Conservation (phyloP, 345 rosid genomes). For the Citrus inodora region DNA sequence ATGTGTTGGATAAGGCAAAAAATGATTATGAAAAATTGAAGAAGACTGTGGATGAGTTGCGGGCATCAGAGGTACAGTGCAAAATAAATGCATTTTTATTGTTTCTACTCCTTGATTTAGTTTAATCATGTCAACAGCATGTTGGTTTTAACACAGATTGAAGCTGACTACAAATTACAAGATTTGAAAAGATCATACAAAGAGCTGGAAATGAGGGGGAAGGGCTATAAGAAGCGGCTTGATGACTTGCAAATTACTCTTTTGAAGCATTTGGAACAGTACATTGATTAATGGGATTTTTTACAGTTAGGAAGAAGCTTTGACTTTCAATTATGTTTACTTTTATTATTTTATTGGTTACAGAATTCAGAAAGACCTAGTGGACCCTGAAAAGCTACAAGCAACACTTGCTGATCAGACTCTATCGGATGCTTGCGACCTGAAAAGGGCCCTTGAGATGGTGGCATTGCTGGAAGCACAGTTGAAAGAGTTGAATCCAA, state of each 20-base stretch:
- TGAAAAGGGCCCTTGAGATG: slow-evolving; percentile 77
- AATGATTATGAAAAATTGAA: slow-evolving; percentile 63
- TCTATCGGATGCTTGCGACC: slow-evolving; percentile 54
- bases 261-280: slow-evolving; percentile 83
- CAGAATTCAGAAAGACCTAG: slow-evolving; percentile 91
- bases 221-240: slow-evolving; percentile 74
- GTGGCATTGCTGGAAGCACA: slow-evolving; percentile 79
- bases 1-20: slow-evolving; percentile 61
- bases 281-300: slow-evolving; percentile 28
- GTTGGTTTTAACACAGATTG: slow-evolving; percentile 55
- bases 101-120: slow-evolving; percentile 14
- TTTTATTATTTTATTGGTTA: slow-evolving; percentile 23
- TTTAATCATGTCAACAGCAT: slow-evolving; percentile 8
- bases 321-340: slow-evolving; percentile 18
- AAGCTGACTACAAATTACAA: slow-evolving; percentile 72
- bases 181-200: slow-evolving; percentile 68
- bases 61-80: slow-evolving; percentile 73
- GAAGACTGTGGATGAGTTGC: slow-evolving; percentile 72
- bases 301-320: neutral
- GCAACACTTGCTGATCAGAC: slow-evolving; percentile 56
- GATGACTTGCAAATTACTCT: slow-evolving; percentile 72
- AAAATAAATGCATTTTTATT: slow-evolving; percentile 2
- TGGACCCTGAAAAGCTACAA: slow-evolving; percentile 89
- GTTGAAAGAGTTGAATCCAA: slow-evolving; percentile 90
- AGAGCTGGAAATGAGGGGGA: slow-evolving; percentile 80